Conservation (phyloP, 805 yeast genomes). For the Yarrowia hollandica region DNA sequence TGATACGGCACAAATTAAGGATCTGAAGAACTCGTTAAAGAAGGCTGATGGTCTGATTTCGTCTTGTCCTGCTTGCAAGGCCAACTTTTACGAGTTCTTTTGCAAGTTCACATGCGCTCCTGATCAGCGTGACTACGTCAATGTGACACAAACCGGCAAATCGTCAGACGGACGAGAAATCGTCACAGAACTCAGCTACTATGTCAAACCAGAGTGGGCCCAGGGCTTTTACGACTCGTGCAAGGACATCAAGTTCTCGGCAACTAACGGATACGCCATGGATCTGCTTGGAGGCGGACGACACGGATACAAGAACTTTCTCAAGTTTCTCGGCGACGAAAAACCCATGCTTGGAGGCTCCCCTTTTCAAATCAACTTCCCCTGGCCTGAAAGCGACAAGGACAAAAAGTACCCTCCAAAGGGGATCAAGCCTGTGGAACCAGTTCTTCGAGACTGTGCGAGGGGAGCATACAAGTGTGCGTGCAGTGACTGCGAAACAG, state of each 20-base stretch:
- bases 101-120: conserved; percentile 89
- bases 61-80: conserved; percentile 90
- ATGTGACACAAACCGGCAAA: conserved; percentile 56
- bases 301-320: conserved; percentile 62
- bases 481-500: conserved; percentile 80
- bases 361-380: conserved; percentile 87
- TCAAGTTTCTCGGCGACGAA: conserved; percentile 90
- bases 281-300: conserved; percentile 99
- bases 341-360: conserved; percentile 94
- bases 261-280: conserved; percentile 96
- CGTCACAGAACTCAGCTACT: conserved; percentile 71
- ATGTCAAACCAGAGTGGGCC: conserved; percentile 61
- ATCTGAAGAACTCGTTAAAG: conserved; percentile 59
- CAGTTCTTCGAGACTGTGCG: conserved; percentile 51
- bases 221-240: conserved; percentile 74
- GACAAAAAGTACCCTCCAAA: conserved; percentile 5
- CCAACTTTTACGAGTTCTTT: conserved; percentile 79
- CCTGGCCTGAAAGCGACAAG: conserved; percentile 42
- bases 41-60: conserved; percentile 80
- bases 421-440: conserved; percentile 32
- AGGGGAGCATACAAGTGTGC: conserved; percentile 74
- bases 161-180: conserved; percentile 56
- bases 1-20: conserved; percentile 55
- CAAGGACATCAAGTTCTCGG: conserved; percentile 83
- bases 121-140: conserved; percentile 70